Evolutionary conservation across 176 grass and related monocot species (phyloP).

Genomic region (Aegilops tauschii): DNA sequence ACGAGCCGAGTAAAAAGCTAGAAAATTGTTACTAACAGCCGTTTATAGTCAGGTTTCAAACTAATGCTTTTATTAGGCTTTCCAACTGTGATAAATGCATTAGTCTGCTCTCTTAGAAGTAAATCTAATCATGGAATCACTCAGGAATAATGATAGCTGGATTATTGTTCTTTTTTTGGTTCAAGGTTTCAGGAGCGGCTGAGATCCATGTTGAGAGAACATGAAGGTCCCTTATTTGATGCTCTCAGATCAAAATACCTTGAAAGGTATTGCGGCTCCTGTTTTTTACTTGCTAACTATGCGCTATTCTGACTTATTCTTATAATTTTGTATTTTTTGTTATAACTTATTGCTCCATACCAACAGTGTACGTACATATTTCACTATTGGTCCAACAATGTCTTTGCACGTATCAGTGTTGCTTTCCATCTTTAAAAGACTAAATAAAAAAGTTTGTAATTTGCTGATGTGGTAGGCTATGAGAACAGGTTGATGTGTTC

Average conservation of each 20-base stretch:
- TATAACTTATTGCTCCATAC: slow-evolving; percentile 15
- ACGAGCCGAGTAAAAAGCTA: background rate
- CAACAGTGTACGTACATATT: background rate
- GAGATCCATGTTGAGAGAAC: slow-evolving; percentile 73
- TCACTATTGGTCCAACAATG: background rate
- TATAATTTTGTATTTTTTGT: background rate
- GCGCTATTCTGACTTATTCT: background rate
- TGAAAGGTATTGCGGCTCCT: slow-evolving; percentile 53
- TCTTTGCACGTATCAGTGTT: background rate
- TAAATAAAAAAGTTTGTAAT: too few relatives aligned
- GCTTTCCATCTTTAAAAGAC: background rate
- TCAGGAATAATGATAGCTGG: background rate
- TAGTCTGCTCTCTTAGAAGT: background rate
- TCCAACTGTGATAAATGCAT: background rate
- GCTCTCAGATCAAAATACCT: slow-evolving; percentile 83
- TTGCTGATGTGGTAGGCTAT: too few relatives aligned
- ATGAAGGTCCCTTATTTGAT: slow-evolving; percentile 77
- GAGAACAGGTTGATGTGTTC: too few relatives aligned
- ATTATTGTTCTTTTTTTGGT: slow-evolving; percentile 2
- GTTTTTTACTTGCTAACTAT: background rate
- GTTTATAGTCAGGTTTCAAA: slow-evolving; percentile 4
- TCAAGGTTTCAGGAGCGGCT: slow-evolving; percentile 78
- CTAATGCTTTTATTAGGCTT: background rate
- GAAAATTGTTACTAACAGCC: background rate
- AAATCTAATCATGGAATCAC: background rate